Conservation (phyloP, 192 early-diverging fungal species). For the Dimargaris xerosporica region DNA sequence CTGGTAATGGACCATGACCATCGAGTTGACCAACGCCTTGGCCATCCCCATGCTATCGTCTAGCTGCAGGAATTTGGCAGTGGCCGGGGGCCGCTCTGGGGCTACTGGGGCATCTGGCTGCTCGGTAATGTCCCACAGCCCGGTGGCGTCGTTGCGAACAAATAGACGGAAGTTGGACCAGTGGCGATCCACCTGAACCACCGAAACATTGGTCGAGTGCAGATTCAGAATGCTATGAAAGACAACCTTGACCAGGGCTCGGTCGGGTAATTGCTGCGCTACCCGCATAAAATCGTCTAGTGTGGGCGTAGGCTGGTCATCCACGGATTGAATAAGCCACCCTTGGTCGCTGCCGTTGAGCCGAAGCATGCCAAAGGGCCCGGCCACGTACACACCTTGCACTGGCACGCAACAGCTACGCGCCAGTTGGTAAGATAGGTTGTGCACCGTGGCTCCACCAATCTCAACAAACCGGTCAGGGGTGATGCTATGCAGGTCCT, state of each 20-base stretch:
- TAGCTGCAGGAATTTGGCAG: conserved; percentile 55
- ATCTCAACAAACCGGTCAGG: conserved; percentile 73
- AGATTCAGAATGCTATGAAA: conserved; percentile 70
- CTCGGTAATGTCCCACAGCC: conserved; percentile 64
- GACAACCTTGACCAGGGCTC: conserved; percentile 43
- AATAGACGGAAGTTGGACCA: conserved; percentile 74
- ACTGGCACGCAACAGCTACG: conserved; percentile 50
- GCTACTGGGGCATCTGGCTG: conserved; percentile 43
- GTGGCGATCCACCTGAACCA: conserved; percentile 76
- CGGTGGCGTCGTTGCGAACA: conserved; percentile 56
- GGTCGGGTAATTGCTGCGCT: conserved; percentile 54
- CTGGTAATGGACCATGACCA: conserved; percentile 69
- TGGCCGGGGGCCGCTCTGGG: conserved; percentile 32
- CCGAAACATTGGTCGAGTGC: conserved; percentile 61
- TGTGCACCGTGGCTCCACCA: conserved; percentile 65
- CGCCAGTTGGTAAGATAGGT: conserved; percentile 64
- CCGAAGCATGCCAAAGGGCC: conserved; percentile 46
- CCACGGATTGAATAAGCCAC: conserved; percentile 54
- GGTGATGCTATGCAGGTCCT: conserved; percentile 63
- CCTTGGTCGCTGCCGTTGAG: conserved; percentile 51
- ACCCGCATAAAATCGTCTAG: conserved; percentile 65
- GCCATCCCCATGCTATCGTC: conserved; percentile 56
- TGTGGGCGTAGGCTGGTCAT: conserved; percentile 51
- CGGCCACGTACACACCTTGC: conserved; percentile 64
- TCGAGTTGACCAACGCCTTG: conserved; percentile 55